Base-by-base conservation (phyloP, 2,329 filamentous ascomycete species). In the Talaromyces sp. region DNA sequence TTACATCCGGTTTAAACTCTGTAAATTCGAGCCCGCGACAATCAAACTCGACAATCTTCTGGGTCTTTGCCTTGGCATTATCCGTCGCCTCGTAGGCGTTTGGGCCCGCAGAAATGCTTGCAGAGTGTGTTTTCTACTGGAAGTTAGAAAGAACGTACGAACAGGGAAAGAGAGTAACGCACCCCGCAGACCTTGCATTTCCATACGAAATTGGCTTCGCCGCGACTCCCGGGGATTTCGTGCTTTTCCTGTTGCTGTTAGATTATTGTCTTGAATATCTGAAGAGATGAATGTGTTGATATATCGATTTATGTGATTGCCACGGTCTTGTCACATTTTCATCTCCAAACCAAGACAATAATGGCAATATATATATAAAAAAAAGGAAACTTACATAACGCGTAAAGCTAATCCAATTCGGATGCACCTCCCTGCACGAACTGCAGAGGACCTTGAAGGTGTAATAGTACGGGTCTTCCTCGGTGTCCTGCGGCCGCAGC, bases 141-240 rank as follows among this genome's bases (percentile, higher is more conserved):
- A 12, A 2, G 40, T 50, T 28, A 56, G 28, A 30, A n/a, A 47
- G 7, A 12, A 12, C 12, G 33, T 47, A 16, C 9, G 5, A 14
- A 18, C 7, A 14, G 31, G 2, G 5, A 7, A 14, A 31, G 5
- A 3, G 50, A 33, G n/a, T 16, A 10, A 74, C 78, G 33, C 68
- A 95, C 92, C 86, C 95, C 96, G 87, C 95, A 99, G 74, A 95
- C 94, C 78, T 96, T 96, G 84, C 95, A 99, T 76, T 88, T 93
- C 94, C 95, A 99, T n/a, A 99, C 95, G 77, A 99, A 99, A 77
- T 98, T 98, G 64, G 95, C 95, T 77, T 98, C 93, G 66, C 95
- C 95, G 71, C 92, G 86, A 75, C 93, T 97, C 40, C 93, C 93
- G 66, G 91, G 95, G 75, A 97, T 87, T 66, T 97, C 92, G 73